Conservation (phyloP, 805 yeast genomes). For the Candida ortonii region DNA sequence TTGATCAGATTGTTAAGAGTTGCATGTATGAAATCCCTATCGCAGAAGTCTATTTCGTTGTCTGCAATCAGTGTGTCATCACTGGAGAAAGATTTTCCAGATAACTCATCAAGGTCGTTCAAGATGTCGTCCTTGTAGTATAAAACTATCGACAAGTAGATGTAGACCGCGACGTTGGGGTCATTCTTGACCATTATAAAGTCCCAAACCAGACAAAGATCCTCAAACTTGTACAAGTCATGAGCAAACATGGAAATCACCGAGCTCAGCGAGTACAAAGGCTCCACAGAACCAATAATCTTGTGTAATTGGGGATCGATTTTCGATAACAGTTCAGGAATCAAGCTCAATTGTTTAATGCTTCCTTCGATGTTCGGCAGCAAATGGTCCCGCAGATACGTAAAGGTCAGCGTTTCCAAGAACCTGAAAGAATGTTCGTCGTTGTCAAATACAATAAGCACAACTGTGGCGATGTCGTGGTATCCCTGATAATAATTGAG, state of each 20-base stretch:
- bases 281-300: constrained; percentile 43
- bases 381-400: constrained; percentile 83
- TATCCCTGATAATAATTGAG: constrained; percentile 87
- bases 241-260: constrained; percentile 78
- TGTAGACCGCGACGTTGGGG: constrained; percentile 50
- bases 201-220: constrained; percentile 66
- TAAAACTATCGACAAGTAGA: constrained; percentile 57
- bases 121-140: constrained; percentile 44
- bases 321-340: constrained; percentile 56
- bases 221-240: constrained; percentile 49
- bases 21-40: constrained; percentile 28
- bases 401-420: constrained; percentile 54
- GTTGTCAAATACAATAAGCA: constrained; percentile 49
- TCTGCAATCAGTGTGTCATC: constrained; percentile 25
- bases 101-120: constrained; percentile 29
- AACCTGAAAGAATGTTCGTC: constrained; percentile 39
- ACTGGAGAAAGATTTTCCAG: constrained; percentile 29
- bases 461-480: constrained; percentile 78
- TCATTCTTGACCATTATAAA: constrained; percentile 56
- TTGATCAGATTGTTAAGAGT: constrained; percentile 28
- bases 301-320: constrained; percentile 46
- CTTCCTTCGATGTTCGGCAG: constrained; percentile 65
- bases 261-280: constrained; percentile 71
- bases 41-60: constrained; percentile 16
- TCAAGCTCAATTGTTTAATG: constrained; percentile 58